Conservation (phyloP, 2,329 filamentous ascomycete genomes). For the Claviceps monticola region DNA sequence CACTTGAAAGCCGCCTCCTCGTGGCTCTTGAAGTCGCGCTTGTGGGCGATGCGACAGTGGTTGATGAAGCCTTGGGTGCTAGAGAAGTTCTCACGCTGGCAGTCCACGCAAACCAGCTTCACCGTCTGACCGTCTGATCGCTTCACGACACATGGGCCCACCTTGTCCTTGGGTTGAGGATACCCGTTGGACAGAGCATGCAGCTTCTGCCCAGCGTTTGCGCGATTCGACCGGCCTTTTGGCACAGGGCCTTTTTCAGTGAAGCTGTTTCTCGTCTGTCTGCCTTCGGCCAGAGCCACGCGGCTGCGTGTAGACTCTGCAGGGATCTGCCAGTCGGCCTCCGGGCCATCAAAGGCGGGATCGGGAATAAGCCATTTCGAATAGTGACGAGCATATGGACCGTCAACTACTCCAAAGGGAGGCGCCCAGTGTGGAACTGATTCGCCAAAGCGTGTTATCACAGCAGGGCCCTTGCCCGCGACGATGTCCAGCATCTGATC, state of each 20-base stretch:
- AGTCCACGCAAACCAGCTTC: constrained; percentile 81
- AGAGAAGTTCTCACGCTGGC: constrained; percentile 79
- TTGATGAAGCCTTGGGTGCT: constrained; percentile 99
- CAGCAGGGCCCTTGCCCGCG: constrained; percentile 57
- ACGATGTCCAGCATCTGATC: constrained; percentile 57
- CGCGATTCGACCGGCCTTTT: constrained; percentile 36
- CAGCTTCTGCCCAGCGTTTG: constrained; percentile 44
- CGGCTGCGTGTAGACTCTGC: constrained; percentile 29
- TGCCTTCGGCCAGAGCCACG: constrained; percentile 45
- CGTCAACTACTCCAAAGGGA: constrained; percentile 81
- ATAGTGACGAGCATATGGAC: constrained; percentile 89
- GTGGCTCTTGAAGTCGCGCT: constrained; percentile 86
- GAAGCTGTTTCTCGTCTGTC: constrained; percentile 66
- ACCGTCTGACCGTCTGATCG: constrained; percentile 76
- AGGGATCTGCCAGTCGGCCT: constrained; percentile 31
- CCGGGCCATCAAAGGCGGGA: constrained; percentile 63
- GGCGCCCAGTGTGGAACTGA: constrained; percentile 63
- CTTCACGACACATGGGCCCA: constrained; percentile 71
- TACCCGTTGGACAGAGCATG: constrained; percentile 59
- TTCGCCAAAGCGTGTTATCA: constrained; percentile 47
- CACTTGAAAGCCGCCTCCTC: constrained; percentile 84
- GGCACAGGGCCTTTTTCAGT: constrained; percentile 25
- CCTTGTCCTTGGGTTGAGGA: constrained; percentile 63
- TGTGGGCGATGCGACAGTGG: constrained; percentile 92
- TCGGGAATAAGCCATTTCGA: constrained; percentile 90